Evolutionary conservation across 2,329 filamentous ascomycete species (phyloP).

Genomic region (Fusarium sp.): DNA sequence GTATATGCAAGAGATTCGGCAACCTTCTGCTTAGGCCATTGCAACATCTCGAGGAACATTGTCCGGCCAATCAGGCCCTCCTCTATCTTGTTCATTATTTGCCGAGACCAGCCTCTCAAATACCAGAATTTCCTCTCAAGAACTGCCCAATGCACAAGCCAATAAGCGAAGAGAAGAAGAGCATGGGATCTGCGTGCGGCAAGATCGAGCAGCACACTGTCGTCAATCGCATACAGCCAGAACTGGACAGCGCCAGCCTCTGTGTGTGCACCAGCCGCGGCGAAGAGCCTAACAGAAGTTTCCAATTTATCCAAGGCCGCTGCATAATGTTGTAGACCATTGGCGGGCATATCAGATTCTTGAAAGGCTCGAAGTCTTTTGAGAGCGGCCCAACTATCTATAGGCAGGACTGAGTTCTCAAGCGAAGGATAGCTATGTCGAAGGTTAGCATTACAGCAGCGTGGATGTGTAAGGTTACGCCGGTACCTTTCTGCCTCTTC

Average conservation of each 20-base stretch:
- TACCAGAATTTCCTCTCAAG: conserved; percentile 47
- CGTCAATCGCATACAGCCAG: conserved; percentile 45
- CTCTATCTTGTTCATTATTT: conserved; percentile 40
- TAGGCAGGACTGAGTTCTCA: conserved; percentile 34
- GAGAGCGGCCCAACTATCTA: conserved; percentile 40
- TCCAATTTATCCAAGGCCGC: conserved; percentile 36
- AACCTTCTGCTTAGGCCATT: conserved; percentile 43
- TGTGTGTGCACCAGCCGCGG: conserved; percentile 39
- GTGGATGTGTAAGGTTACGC: no score
- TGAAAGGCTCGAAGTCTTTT: conserved; percentile 38
- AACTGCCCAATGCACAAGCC: conserved; percentile 40
- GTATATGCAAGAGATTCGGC: conserved; percentile 20
- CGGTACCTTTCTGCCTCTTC: conserved; percentile 19
- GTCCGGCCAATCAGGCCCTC: conserved; percentile 24
- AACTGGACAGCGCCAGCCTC: conserved; percentile 41
- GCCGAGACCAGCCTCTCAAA: conserved; percentile 42
- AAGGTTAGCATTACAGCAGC: background rate
- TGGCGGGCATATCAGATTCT: conserved; percentile 37
- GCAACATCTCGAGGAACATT: conserved; percentile 35
- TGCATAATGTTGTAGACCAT: conserved; percentile 34
- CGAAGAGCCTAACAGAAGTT: conserved; percentile 32
- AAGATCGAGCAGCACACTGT: conserved; percentile 46
- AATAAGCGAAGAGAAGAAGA: conserved; percentile 46
- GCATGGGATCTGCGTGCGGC: conserved; percentile 40
- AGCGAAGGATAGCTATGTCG: conserved; percentile 28